Evolutionary conservation across 2,329 filamentous ascomycete genomes (phyloP).

Genomic region (Dothiorella sarmentorum): DNA sequence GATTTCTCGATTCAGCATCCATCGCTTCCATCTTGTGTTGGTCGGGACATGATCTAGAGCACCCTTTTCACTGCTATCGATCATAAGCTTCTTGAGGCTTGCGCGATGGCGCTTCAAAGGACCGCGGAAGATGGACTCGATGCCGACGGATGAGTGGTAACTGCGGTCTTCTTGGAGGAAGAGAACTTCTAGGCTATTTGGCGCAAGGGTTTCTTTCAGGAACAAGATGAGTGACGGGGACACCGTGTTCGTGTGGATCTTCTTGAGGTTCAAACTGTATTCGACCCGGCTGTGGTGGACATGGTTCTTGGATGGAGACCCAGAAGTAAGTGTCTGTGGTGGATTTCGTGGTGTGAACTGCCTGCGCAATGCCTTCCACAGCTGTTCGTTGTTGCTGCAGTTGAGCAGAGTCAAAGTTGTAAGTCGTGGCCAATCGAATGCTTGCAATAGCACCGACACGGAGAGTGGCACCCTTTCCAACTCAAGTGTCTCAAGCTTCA

Average conservation of each 20-base stretch:
- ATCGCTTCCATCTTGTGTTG: conserved; percentile 58
- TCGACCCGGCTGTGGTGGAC: conserved; percentile 32
- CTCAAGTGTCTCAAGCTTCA: conserved; percentile 69
- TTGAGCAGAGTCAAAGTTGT: conserved; percentile 70
- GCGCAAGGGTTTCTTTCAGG: conserved; percentile 71
- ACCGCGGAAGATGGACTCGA: conserved; percentile 68
- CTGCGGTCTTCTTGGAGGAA: conserved; percentile 67
- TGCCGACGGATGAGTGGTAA: conserved; percentile 57
- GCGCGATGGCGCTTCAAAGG: conserved; percentile 66
- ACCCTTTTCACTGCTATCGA: conserved; percentile 64
- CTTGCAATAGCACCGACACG: conserved; percentile 64
- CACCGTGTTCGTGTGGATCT: conserved; percentile 71
- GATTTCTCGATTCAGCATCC: conserved; percentile 68
- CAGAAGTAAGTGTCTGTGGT: conserved; percentile 29
- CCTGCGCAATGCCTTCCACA: conserved; percentile 70
- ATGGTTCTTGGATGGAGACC: conserved; percentile 28
- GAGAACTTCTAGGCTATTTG: conserved; percentile 74
- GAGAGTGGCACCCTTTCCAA: conserved; percentile 73
- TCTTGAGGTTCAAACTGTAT: conserved; percentile 60
- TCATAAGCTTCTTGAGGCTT: conserved; percentile 69
- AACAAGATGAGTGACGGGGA: conserved; percentile 68
- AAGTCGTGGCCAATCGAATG: conserved; percentile 71
- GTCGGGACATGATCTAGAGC: conserved; percentile 39
- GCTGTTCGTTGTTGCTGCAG: conserved; percentile 67
- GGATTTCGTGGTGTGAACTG: conserved; percentile 41